Evolutionary conservation across 2,329 filamentous ascomycete genomes (phyloP).

Genomic region (Chalaropsis thielavioides): DNA sequence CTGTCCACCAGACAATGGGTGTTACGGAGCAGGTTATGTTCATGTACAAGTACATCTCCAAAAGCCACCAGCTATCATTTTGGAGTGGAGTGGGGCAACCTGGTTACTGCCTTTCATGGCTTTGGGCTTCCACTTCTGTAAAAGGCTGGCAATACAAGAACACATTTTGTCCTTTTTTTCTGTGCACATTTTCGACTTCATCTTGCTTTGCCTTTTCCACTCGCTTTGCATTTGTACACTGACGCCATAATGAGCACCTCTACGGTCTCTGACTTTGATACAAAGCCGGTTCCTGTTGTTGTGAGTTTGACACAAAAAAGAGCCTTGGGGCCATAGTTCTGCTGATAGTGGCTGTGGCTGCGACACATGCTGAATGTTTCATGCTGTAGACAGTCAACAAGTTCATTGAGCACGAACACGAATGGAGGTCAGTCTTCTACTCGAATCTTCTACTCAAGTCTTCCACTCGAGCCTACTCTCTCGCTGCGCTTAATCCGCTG

Average conservation of each 20-base stretch:
- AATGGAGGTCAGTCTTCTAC: background rate
- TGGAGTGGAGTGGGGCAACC: background rate
- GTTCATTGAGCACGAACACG: background rate
- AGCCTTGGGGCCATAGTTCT: background rate
- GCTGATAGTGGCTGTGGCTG: background rate
- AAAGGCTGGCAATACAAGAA: background rate
- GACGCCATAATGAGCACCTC: background rate
- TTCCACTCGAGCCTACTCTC: background rate
- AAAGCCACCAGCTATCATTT: background rate
- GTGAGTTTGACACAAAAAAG: slow-evolving; percentile 1
- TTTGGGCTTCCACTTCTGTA: no score
- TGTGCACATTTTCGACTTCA: background rate
- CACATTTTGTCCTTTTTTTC: background rate
- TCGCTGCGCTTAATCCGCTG: background rate
- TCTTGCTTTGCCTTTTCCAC: background rate
- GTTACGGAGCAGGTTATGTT: background rate
- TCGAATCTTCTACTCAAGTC: background rate
- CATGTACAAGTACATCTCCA: background rate
- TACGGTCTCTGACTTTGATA: background rate
- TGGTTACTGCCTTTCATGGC: background rate
- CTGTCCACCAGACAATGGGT: background rate
- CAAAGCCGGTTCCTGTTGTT: background rate
- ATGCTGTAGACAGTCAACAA: background rate
- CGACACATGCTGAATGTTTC: background rate
- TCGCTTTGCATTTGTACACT: background rate